Conservation (phyloP, 2,329 filamentous ascomycete genomes). For the Sporothrix variecibatus region DNA sequence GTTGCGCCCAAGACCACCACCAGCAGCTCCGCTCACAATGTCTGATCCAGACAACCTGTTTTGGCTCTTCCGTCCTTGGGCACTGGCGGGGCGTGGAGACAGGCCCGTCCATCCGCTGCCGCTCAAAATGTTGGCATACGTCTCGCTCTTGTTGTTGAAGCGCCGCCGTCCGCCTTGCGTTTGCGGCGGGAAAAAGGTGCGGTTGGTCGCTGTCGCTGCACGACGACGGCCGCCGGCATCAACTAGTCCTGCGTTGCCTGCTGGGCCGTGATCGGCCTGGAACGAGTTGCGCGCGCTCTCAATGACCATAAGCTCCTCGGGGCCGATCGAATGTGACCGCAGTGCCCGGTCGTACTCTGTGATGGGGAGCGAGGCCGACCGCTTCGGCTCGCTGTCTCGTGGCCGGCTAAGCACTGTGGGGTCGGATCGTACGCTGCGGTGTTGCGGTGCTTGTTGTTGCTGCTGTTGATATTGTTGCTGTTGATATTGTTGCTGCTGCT, state of each 20-base stretch:
- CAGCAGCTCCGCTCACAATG: neutral
- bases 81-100: constrained; percentile 63
- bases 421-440: constrained; percentile 51
- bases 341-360: constrained; percentile 62
- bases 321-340: constrained; percentile 62
- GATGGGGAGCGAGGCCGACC: constrained; percentile 60
- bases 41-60: constrained; percentile 31
- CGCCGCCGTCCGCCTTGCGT: constrained; percentile 32
- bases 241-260: constrained; percentile 14
- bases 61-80: constrained; percentile 53
- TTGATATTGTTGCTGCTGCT: neutral
- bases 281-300: constrained; percentile 57
- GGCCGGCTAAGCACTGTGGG: constrained; percentile 41
- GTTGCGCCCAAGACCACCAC: neutral
- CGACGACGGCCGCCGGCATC: constrained; percentile 38
- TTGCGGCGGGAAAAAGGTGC: constrained; percentile 41
- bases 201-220: constrained; percentile 42
- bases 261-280: constrained; percentile 45
- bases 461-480: constrained; percentile 14
- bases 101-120: constrained; percentile 54
- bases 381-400: constrained; percentile 49
- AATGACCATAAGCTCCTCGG: constrained; percentile 55
- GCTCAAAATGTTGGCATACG: constrained; percentile 32
- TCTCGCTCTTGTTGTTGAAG: constrained; percentile 31
- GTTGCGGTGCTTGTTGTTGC: constrained; percentile 40